Evolutionary conservation across 2,329 filamentous ascomycete genomes (phyloP).

Genomic region (Zalaria sp.): DNA sequence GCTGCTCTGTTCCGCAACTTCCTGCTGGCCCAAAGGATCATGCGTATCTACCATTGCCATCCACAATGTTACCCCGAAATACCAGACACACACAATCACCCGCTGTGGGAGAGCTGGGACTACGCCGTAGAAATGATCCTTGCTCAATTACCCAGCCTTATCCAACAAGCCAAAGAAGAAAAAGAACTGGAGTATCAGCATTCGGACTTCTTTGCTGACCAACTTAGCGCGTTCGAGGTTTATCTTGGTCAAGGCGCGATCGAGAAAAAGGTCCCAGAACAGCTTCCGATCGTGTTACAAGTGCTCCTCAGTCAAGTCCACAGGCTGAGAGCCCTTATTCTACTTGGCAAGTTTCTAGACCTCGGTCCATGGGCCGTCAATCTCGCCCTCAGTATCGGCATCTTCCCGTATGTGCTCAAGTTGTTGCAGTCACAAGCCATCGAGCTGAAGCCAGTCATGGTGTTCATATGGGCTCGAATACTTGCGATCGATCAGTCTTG

Average conservation of each 20-base stretch:
- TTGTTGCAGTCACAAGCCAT: slow-evolving; percentile 86
- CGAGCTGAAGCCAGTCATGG: slow-evolving; percentile 95
- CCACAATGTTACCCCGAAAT: slow-evolving; percentile 82
- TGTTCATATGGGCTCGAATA: slow-evolving; percentile 96
- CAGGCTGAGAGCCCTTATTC: slow-evolving; percentile 73
- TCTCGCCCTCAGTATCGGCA: slow-evolving; percentile 89
- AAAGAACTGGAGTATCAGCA: slow-evolving; percentile 83
- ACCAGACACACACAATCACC: slow-evolving; percentile 90
- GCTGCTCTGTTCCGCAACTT: slow-evolving; percentile 95
- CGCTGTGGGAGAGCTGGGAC: slow-evolving; percentile 96
- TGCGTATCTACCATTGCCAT: slow-evolving; percentile 92
- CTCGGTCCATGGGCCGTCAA: slow-evolving; percentile 98
- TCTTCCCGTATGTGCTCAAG: slow-evolving; percentile 98
- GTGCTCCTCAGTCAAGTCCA: slow-evolving; percentile 94
- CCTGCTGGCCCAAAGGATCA: slow-evolving; percentile 82
- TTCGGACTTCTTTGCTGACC: slow-evolving; percentile 92
- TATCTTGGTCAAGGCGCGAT: slow-evolving; percentile 77
- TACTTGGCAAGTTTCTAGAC: slow-evolving; percentile 87
- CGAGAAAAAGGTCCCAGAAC: slow-evolving; percentile 77
- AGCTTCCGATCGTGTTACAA: slow-evolving; percentile 89
- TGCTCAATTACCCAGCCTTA: slow-evolving; percentile 70
- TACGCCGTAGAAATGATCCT: slow-evolving; percentile 91
- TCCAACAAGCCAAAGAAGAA: slow-evolving; percentile 62
- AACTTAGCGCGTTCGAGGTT: slow-evolving; percentile 92
- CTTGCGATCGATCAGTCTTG: slow-evolving; percentile 90